Percentiles rank a stretch among this genome's conserved stretches.
Evolutionary conservation across 257 asterid species (phyloP).

Genomic region (Solanum tarapatanum): DNA sequence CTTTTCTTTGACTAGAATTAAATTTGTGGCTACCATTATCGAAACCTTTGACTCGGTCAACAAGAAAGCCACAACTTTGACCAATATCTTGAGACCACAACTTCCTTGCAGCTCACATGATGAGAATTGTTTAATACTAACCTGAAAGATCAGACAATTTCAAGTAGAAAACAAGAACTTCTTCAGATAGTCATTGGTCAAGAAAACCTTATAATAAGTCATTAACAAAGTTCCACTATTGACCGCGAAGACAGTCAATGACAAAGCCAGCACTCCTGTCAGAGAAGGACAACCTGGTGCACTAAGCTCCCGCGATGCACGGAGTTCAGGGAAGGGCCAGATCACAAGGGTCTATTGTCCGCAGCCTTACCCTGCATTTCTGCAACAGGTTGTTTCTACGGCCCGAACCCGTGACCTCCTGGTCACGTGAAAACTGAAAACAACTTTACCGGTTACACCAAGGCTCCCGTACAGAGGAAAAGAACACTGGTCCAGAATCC

Average conservation of each 20-base stretch:
- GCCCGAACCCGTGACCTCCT: neutral
- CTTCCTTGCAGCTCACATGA: neutral
- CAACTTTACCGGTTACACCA: neutral
- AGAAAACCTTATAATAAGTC: neutral
- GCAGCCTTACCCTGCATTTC: neutral
- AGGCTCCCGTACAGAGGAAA: neutral
- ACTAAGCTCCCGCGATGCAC: neutral
- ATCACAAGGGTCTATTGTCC: neutral
- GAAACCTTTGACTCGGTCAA: neutral
- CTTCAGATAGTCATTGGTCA: neutral
- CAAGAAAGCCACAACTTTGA: neutral
- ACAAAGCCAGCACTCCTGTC: neutral
- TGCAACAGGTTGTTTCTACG: neutral
- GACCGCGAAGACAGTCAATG: neutral
- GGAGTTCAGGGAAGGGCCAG: accelerated
- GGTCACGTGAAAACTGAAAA: neutral
- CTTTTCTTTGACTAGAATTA: neutral
- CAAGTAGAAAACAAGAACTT: neutral
- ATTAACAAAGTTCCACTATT: neutral
- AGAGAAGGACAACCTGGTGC: neutral
- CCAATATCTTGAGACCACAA: neutral
- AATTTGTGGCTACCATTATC: neutral
- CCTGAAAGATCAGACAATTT: neutral
- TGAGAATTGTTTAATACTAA: neutral
- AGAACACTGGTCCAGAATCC: neutral